Evolutionary conservation across 2,329 filamentous ascomycete species (phyloP), one percentile per base, ranked within the genome.

Genomic region (Clarireedia sp.): DNA sequence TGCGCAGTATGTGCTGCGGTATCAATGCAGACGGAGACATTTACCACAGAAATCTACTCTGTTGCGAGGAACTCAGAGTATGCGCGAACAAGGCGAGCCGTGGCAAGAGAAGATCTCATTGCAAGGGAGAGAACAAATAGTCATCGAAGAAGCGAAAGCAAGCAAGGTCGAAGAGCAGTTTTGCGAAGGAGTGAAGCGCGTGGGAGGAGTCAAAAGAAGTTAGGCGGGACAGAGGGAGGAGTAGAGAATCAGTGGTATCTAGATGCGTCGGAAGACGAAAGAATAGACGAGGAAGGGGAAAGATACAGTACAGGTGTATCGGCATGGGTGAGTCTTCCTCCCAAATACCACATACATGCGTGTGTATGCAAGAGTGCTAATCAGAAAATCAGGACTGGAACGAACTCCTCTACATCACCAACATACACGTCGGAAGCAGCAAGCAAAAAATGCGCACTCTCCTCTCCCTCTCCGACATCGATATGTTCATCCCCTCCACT

Each of bases 361-460:
- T n/a, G n/a, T n/a, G n/a, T 12, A 9, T 5, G 9, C 9, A 2
- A 19, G 33, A 10, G 19, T 44, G 10, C 26, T 50, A n/a, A 54
- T 38, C 2, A 7, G 26, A 41, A 3, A 45, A 10, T 38, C 29
- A 59, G 55, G 57, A 51, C 24, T 54, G 51, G 46, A 51, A 55
- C 6, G 53, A 56, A 24, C 37, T 57, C 3, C 17, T 53, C 8
- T 57, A 59, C 21, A 49, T 48, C 24, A 57, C 49, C n/a, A 26
- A 56, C 21, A n/a, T 59, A 7, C 29, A 36, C 9, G 26, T 57
- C 16, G 59, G 59, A 10, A 59, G 50, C 19, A 57, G 54, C n/a
- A 44, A 54, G 4, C 59, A 59, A 41, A 36, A 40, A 3, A 17
- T 40, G n/a, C 23, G 52, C 19, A 47, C 37, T 36, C 37, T 50